Conservation (phyloP, 495 filamentous ascomycete genomes). For the Tuber calosporum region DNA sequence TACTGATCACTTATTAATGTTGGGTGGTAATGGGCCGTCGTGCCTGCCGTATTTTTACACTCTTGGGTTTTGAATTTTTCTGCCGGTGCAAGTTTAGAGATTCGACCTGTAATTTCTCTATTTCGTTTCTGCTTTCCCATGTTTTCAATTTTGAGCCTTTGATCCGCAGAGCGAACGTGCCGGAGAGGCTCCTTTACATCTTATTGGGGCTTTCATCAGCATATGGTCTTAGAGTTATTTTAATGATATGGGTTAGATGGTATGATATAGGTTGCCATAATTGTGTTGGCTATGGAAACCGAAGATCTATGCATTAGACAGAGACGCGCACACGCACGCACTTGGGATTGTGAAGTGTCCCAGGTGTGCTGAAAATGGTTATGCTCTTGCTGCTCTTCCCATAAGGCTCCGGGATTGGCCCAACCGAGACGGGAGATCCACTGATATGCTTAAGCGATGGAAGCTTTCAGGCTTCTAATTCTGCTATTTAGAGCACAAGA, state of each 20-base stretch:
- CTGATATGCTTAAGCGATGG: background rate
- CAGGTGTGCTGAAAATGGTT: background rate
- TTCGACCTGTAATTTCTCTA: background rate
- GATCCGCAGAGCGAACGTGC: background rate
- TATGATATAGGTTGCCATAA: background rate
- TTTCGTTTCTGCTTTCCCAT: background rate
- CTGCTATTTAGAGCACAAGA: background rate
- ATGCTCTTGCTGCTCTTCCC: background rate
- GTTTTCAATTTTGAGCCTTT: background rate
- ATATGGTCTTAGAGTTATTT: background rate
- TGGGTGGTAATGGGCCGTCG: background rate
- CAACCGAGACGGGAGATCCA: conserved; percentile 4
- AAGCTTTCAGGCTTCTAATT: background rate
- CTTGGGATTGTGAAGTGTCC: background rate
- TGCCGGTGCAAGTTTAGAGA: background rate
- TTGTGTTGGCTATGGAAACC: background rate
- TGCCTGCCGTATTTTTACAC: background rate
- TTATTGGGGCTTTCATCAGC: background rate
- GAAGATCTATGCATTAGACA: background rate
- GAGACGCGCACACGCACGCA: background rate
- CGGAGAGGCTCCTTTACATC: background rate
- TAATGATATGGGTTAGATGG: background rate
- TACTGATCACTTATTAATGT: background rate
- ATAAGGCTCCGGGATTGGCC: background rate
- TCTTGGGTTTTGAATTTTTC: background rate